A percentile compares a stretch with the other conserved stretches of the same genome.
These are phyloP conservation scores for Geotrichum fermentans DNA, from an alignment of 1,139 yeast genomes.

Conservation along the genomic window DNA sequence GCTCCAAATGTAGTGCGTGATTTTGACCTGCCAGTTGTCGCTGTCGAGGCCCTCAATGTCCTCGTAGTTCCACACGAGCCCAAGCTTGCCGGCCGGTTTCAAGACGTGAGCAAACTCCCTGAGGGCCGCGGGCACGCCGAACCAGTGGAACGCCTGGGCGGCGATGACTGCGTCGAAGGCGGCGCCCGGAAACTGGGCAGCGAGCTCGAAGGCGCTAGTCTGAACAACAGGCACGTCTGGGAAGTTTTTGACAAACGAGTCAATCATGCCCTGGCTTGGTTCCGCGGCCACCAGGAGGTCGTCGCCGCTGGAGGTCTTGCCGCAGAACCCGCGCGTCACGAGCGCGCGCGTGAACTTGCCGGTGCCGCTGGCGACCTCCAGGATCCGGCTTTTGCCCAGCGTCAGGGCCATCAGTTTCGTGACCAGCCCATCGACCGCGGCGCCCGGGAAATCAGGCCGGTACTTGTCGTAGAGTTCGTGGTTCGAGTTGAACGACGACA, in stretches of 20 bases:
- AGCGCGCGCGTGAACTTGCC: slow-evolving; percentile 58
- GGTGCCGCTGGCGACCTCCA: slow-evolving; percentile 63
- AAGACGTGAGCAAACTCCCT: slow-evolving; percentile 51
- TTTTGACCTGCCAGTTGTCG: slow-evolving; percentile 35
- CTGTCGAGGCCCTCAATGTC: slow-evolving; percentile 31
- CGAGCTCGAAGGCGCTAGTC: slow-evolving; percentile 10
- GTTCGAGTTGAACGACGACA: slow-evolving; percentile 48
- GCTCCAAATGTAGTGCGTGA: slow-evolving; percentile 34
- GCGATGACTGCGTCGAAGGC: slow-evolving; percentile 51
- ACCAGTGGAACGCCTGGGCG: slow-evolving; percentile 72
- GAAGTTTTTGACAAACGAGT: slow-evolving; percentile 45
- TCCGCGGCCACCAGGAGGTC: slow-evolving; percentile 47
- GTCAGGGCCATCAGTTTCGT: slow-evolving; percentile 37
- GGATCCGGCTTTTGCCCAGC: slow-evolving; percentile 33
- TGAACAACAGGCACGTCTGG: slow-evolving; percentile 43
- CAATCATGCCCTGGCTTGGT: slow-evolving; percentile 58
- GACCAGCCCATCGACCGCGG: slow-evolving; percentile 48
- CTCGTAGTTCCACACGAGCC: slow-evolving; percentile 62
- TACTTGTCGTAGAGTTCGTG: slow-evolving; percentile 51
- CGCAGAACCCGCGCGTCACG: slow-evolving; percentile 24
- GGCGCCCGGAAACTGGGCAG: slow-evolving; percentile 27
- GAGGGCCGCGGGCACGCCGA: slow-evolving; percentile 48
- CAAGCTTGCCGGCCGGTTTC: slow-evolving; percentile 50
- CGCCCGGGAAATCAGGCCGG: slow-evolving; percentile 51
- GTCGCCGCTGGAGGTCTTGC: not conserved